A percentile compares a stretch with the other conserved stretches of the same genome.
phyloP scores from a whole-genome alignment of 2,329 filamentous ascomycete genomes.

The Penicillium sp. region DNA sequence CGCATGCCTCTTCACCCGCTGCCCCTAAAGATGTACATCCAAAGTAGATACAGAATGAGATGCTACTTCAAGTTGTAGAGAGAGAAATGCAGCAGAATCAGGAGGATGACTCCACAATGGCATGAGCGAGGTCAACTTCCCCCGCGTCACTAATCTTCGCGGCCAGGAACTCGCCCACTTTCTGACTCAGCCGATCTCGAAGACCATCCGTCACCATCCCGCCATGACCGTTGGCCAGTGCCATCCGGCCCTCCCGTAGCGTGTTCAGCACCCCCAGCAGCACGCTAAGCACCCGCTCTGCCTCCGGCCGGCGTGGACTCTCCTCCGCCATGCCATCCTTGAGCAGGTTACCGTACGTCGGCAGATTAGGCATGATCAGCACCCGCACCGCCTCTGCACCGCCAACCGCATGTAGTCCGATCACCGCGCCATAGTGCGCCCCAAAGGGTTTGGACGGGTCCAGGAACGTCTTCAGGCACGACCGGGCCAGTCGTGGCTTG shows the following conservation, averaged over 20 bases:
- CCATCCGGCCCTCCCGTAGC: conserved; percentile 43
- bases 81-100: too few relatives aligned
- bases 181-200: too few relatives aligned
- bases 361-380: conserved; percentile 58
- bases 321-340: conserved; percentile 47
- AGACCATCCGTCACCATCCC: too few relatives aligned
- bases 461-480: conserved; percentile 83
- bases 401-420: conserved; percentile 68
- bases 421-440: conserved; percentile 80
- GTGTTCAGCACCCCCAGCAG: conserved; percentile 50
- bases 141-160: too few relatives aligned
- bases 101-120: too few relatives aligned
- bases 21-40: too few relatives aligned
- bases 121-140: too few relatives aligned
- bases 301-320: conserved; percentile 48
- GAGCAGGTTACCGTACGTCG: conserved; percentile 55
- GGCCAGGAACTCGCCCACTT: too few relatives aligned
- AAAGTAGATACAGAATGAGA: too few relatives aligned
- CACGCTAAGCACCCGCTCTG: conserved; percentile 52
- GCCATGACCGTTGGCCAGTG: conserved; percentile 36
- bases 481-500: conserved; percentile 80
- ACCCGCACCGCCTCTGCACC: conserved; percentile 56
- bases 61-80: too few relatives aligned
- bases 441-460: conserved; percentile 74
- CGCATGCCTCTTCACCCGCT: too few relatives aligned